Evolutionary conservation across 2,329 filamentous ascomycete species (phyloP).

Genomic region (Cryphonectria carpinicola): DNA sequence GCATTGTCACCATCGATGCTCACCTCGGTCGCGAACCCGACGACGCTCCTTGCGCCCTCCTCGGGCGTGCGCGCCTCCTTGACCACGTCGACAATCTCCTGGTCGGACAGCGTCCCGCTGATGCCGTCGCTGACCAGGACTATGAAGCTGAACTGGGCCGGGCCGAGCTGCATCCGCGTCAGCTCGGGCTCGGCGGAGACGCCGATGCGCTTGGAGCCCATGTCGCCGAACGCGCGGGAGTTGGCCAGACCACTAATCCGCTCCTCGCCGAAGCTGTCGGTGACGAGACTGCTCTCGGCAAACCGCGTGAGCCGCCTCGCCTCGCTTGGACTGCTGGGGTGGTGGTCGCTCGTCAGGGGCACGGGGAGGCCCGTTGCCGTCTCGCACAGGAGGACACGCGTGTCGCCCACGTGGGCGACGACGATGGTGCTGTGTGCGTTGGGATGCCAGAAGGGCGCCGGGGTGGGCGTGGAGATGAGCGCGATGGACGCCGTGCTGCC

Average conservation of each 20-base stretch:
- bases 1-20: constrained; percentile 69
- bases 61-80: constrained; percentile 94
- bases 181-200: constrained; percentile 95
- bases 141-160: constrained; percentile 87
- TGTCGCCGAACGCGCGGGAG: constrained; percentile 91
- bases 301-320: constrained; percentile 82
- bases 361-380: constrained; percentile 80
- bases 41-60: constrained; percentile 76
- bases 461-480: constrained; percentile 88
- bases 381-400: constrained; percentile 85
- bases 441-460: constrained; percentile 94
- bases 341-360: constrained; percentile 87
- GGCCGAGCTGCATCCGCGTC: constrained; percentile 73
- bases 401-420: constrained; percentile 92
- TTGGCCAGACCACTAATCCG: constrained; percentile 93
- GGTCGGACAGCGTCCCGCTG: constrained; percentile 81
- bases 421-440: constrained; percentile 80
- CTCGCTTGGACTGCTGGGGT: constrained; percentile 86
- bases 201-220: constrained; percentile 86
- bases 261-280: constrained; percentile 96
- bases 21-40: constrained; percentile 88
- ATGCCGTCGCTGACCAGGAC: constrained; percentile 90
- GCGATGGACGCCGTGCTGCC: constrained; percentile 91
- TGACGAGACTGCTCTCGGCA: constrained; percentile 74
- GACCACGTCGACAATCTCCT: constrained; percentile 94